phyloP scores from a whole-genome alignment of 495 filamentous ascomycete species.

The Cercophora newfieldiana region DNA sequence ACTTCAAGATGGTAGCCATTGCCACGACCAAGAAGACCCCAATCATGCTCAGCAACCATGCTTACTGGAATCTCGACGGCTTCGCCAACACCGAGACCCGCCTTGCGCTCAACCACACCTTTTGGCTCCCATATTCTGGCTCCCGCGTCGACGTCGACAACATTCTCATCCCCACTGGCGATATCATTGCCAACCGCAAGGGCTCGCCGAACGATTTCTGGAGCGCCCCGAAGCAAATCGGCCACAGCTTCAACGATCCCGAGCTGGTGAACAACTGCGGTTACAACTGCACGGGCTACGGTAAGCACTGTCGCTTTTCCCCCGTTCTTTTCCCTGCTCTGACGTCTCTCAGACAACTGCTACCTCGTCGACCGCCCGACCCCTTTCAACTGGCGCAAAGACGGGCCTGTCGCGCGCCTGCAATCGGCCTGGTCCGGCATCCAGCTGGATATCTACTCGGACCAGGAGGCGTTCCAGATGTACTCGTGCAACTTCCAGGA shows the following conservation, averaged over 20 bases:
- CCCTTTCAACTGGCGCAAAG: constrained; percentile 53
- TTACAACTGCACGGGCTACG: constrained; percentile 73
- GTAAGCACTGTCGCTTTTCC: constrained; percentile 42
- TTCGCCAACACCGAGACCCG: constrained; percentile 64
- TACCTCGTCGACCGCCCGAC: constrained; percentile 49
- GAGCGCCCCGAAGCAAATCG: constrained; percentile 71
- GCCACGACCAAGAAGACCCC: constrained; percentile 61
- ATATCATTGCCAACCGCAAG: constrained; percentile 62
- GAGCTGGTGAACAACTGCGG: constrained; percentile 64
- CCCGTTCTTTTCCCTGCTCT: neutral
- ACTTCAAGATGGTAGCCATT: constrained; percentile 56
- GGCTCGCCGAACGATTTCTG: constrained; percentile 73
- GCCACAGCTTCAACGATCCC: constrained; percentile 61
- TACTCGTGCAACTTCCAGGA: constrained; percentile 75
- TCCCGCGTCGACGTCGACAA: constrained; percentile 71
- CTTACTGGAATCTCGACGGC: constrained; percentile 89
- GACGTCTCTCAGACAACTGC: constrained; percentile 46
- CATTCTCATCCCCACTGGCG: constrained; percentile 77
- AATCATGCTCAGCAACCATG: constrained; percentile 65
- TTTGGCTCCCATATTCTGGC: constrained; percentile 70
- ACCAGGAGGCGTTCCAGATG: constrained; percentile 77
- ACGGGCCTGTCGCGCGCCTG: constrained; percentile 61
- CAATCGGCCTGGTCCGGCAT: constrained; percentile 68
- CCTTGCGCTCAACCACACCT: constrained; percentile 67
- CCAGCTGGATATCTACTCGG: constrained; percentile 67